Conservation (phyloP, 805 yeast species). For the Myxozyma nipponensis region DNA sequence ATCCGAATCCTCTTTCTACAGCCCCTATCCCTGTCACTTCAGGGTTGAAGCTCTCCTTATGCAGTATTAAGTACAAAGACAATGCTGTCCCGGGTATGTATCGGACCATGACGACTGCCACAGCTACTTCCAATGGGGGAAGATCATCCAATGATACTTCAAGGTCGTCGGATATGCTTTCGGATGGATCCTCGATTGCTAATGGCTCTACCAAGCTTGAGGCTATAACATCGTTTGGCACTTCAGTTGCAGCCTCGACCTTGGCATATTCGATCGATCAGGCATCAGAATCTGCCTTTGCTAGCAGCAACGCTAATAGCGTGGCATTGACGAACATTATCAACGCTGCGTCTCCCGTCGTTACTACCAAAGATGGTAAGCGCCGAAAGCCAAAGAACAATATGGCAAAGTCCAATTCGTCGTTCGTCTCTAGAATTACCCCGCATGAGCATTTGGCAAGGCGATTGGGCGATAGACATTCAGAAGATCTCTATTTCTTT, state of each 20-base stretch:
- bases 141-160: background rate
- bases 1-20: constrained; percentile 39
- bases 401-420: constrained; percentile 39
- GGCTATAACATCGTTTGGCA: constrained; percentile 1
- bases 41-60: constrained; percentile 28
- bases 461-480: constrained; percentile 34
- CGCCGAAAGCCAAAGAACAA: constrained; percentile 37
- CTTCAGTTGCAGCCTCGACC: background rate
- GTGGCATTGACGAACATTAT: constrained; percentile 14
- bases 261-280: background rate
- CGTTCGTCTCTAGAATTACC: constrained; percentile 39
- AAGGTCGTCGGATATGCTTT: constrained; percentile 1
- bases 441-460: constrained; percentile 37
- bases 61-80: constrained; percentile 18
- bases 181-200: constrained; percentile 4
- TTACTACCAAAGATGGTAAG: constrained; percentile 17
- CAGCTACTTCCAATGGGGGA: background rate
- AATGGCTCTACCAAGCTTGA: constrained; percentile 1
- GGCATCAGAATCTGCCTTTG: background rate
- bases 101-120: constrained; percentile 7
- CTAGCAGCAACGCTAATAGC: background rate
- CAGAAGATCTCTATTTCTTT: constrained; percentile 33
- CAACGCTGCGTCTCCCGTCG: constrained; percentile 9
- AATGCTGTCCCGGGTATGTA: constrained; percentile 11
- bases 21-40: constrained; percentile 31